Base-by-base conservation (phyloP, 306 rosid genomes). In the Fagus crenata region DNA sequence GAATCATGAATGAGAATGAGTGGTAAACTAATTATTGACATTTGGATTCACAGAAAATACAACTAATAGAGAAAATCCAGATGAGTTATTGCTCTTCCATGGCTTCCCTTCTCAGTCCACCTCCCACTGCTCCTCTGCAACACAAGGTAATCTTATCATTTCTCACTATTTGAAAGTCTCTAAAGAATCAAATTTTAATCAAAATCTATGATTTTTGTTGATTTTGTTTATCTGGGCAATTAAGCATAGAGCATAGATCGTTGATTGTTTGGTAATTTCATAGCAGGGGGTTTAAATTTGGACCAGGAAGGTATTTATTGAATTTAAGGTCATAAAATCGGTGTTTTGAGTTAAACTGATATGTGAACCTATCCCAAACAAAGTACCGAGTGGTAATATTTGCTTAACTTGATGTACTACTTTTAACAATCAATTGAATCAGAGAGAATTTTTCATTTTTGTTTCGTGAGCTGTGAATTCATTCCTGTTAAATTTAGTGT, bases 21-120 rank as follows among this genome's bases (percentile, higher is more conserved):
- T 31, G 76, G 86, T 71, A 82, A 76, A 53, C 78, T 79, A 79
- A 35, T 31, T 59, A n/a, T 49, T 37, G 71, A 60, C 78, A 32
- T 69, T 41, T 13, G 60, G 64, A 17, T 60, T 71, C 51, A 37
- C 49, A 72, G 8, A 31, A 6, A 15, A 6, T 49, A 4, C 14
- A 60, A 33, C 67, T 12, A 33, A 37, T 17, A 76, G 49, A 13
- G 18, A 55, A 39, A 74, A 68, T 74, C 59, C 83, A 81, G 61
- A 7, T 51, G 72, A 78, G 71, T 70, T 67, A 58, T 77, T 67
- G 71, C 81, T 75, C 84, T 72, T 15, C 82, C 79, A 93, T 93
- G 97, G 90, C 94, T 51, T 88, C 89, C 51, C 85, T 90, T 82
- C 87, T 89, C 81, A 80, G 75, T 74, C 76, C 84, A 41, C 76